Evolutionary conservation across 1,284 basidiomycete species (phyloP).

Genomic region (Cutaneotrichosporon sp.): DNA sequence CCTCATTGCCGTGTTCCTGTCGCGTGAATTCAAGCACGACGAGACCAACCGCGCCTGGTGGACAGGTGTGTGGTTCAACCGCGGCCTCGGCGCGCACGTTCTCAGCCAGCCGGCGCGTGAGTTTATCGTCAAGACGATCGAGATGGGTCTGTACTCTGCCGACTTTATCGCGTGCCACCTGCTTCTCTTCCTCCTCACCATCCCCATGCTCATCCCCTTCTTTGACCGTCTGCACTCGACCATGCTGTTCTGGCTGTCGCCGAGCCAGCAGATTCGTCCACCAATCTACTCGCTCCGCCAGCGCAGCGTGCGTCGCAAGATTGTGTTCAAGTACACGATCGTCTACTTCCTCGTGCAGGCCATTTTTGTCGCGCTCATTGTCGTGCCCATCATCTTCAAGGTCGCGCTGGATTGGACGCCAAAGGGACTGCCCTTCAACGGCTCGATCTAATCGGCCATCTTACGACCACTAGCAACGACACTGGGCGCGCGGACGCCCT

Average conservation of each 20-base stretch:
- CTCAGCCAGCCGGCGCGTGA: constrained; percentile 92
- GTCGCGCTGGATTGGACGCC: constrained; percentile 58
- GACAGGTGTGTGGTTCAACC: constrained; percentile 91
- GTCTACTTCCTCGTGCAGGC: constrained; percentile 72
- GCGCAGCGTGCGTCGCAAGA: constrained; percentile 76
- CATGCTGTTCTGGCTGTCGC: constrained; percentile 62
- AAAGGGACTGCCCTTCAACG: constrained; percentile 46
- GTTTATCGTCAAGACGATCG: constrained; percentile 93
- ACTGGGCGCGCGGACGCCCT: too few species aligned
- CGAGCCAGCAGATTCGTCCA: constrained; percentile 79
- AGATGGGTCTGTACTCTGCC: constrained; percentile 89
- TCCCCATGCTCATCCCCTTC: constrained; percentile 79
- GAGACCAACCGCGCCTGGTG: constrained; percentile 97
- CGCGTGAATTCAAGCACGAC: constrained; percentile 94
- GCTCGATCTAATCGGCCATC: constrained; percentile 36
- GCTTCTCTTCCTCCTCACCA: constrained; percentile 67
- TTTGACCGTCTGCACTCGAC: constrained; percentile 83
- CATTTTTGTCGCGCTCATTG: constrained; percentile 64
- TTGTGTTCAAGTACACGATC: constrained; percentile 64
- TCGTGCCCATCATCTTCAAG: constrained; percentile 53
- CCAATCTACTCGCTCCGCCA: constrained; percentile 88
- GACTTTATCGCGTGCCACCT: constrained; percentile 58
- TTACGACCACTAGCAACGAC: background rate
- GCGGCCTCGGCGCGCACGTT: constrained; percentile 76
- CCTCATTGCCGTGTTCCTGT: constrained; percentile 82